Conservation (phyloP, 495 filamentous ascomycete genomes). For the Talaromyces borbonicus region DNA sequence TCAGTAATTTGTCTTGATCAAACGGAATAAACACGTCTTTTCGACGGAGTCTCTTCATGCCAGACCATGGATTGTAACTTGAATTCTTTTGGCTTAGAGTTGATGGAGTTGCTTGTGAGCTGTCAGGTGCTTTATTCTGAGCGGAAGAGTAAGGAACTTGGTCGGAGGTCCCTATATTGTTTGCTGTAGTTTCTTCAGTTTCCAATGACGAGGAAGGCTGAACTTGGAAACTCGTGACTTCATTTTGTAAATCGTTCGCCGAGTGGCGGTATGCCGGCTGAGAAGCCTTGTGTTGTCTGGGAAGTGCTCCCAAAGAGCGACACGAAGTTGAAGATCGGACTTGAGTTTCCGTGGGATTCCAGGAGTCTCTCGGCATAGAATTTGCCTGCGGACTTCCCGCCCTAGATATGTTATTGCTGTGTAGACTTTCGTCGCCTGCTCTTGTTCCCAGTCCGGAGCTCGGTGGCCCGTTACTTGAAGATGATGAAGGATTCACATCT, state of each 20-base stretch:
- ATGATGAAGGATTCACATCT: too few species aligned
- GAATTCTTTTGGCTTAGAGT: not conserved
- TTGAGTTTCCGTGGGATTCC: too few species aligned
- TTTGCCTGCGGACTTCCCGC: too few species aligned
- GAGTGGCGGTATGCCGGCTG: not conserved
- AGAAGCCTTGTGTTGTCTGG: not conserved
- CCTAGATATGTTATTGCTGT: too few species aligned
- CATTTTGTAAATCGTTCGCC: not conserved
- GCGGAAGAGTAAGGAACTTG: not conserved
- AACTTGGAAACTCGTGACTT: constrained; percentile 3
- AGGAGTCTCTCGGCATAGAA: too few species aligned
- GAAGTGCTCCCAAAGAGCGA: not conserved
- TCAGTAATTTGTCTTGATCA: constrained; percentile 51
- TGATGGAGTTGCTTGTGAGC: not conserved
- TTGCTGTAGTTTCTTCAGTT: too few species aligned
- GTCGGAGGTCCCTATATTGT: not conserved
- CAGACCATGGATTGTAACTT: constrained; percentile 22
- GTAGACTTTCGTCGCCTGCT: too few species aligned
- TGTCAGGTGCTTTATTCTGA: not conserved
- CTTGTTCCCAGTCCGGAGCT: too few species aligned
- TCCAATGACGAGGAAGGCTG: not conserved
- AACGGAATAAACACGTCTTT: constrained; percentile 45
- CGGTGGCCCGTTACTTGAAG: too few species aligned
- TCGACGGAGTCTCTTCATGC: constrained; percentile 29
- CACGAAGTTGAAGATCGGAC: too few species aligned